A percentile compares a stretch with the other conserved stretches of the same genome.
These are phyloP conservation scores for Eucalyptus albens DNA, from an alignment of 345 rosid species.

Conservation along the genomic window DNA sequence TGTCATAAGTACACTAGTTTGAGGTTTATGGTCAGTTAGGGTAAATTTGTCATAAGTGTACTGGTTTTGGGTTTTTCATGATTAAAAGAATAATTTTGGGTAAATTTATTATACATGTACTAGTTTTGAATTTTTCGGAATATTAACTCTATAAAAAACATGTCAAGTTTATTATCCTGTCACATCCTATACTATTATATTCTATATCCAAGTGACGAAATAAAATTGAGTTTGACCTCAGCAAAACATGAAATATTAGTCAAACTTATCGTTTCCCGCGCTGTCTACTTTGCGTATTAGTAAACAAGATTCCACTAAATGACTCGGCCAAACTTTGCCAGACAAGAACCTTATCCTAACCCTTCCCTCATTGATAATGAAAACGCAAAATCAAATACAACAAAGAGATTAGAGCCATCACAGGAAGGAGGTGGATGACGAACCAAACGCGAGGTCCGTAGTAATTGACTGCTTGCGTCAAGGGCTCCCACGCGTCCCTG, in stretches of 20 bases:
- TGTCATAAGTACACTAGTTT: fast-evolving
- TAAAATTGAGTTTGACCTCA: not conserved
- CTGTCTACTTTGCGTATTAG: not conserved
- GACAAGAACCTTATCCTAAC: not conserved
- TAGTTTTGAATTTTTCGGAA: fast-evolving
- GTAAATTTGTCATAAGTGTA: fast-evolving
- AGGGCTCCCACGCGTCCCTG: conserved; percentile 77
- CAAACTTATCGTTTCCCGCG: not conserved
- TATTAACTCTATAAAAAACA: no score
- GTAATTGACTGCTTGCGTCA: conserved; percentile 36
- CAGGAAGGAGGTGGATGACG: conserved; percentile 57
- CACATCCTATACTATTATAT: not conserved
- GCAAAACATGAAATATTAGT: not conserved
- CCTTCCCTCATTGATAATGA: not conserved
- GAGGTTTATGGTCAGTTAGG: fast-evolving
- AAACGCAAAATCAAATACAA: not conserved
- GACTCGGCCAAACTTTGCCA: not conserved
- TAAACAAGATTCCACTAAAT: not conserved
- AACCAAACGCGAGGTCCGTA: conserved; percentile 48
- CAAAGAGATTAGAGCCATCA: conserved; percentile 1
- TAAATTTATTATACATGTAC: no score
- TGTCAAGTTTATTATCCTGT: not conserved
- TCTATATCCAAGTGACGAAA: not conserved
- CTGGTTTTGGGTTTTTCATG: fast-evolving
- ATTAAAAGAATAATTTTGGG: fast-evolving